Conservation (phyloP, 2,329 filamentous ascomycete genomes). For the Chaetomium strumarium region DNA sequence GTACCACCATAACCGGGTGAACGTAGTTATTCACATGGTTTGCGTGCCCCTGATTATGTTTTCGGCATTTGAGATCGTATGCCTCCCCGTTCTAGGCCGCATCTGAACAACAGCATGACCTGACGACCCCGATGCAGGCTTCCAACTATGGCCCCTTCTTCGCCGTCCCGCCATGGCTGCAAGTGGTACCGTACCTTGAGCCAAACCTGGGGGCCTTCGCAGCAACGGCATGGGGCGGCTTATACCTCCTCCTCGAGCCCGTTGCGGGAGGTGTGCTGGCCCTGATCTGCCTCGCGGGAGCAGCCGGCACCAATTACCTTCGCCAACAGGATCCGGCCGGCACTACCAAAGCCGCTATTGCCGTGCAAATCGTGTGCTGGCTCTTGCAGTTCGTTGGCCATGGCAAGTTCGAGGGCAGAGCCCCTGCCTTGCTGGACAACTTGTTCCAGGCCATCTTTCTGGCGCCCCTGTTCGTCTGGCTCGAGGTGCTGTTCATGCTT, state of each 20-base stretch:
- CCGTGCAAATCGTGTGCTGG: slow-evolving; percentile 71
- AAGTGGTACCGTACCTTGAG: slow-evolving; percentile 55
- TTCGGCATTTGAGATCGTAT: slow-evolving; percentile 65
- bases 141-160: slow-evolving; percentile 59
- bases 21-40: slow-evolving; percentile 71
- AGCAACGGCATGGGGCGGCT: slow-evolving; percentile 53
- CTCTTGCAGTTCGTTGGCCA: slow-evolving; percentile 88
- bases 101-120: background rate
- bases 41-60: slow-evolving; percentile 73
- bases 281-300: slow-evolving; percentile 67
- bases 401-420: slow-evolving; percentile 78
- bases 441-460: slow-evolving; percentile 86
- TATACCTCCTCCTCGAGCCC: slow-evolving; percentile 90
- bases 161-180: slow-evolving; percentile 60
- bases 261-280: slow-evolving; percentile 78
- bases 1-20: slow-evolving; percentile 74
- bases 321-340: slow-evolving; percentile 49
- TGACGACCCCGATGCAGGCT: slow-evolving; percentile 31
- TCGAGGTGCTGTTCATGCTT: slow-evolving; percentile 83
- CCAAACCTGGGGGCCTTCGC: slow-evolving; percentile 30
- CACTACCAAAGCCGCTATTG: slow-evolving; percentile 54
- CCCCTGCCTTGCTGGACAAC: slow-evolving; percentile 86
- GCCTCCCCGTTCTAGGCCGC: slow-evolving; percentile 26
- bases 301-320: slow-evolving; percentile 71
- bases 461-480: slow-evolving; percentile 95